phyloP scores from a whole-genome alignment of 2,329 filamentous ascomycete genomes.

The Penicillium italicum region DNA sequence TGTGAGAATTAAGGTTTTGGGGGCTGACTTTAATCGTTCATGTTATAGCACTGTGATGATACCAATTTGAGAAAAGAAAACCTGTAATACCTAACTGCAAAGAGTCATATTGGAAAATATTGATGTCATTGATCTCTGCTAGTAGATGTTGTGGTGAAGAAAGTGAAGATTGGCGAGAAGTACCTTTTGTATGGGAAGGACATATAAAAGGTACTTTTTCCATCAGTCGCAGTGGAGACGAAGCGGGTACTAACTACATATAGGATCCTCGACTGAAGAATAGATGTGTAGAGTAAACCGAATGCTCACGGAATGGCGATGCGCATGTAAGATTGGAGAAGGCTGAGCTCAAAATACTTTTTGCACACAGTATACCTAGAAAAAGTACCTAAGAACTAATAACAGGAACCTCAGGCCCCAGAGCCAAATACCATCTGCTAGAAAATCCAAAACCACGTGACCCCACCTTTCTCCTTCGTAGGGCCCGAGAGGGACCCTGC shows the following conservation, averaged over 20 bases:
- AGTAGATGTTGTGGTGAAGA: neutral
- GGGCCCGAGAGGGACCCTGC: neutral
- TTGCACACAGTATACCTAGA: neutral
- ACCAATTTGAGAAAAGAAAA: too few species aligned
- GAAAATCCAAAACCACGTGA: slow-evolving; percentile 16
- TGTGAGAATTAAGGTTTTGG: too few species aligned
- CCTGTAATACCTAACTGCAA: too few species aligned
- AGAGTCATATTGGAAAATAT: too few species aligned
- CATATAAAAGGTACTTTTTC: neutral
- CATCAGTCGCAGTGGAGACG: neutral
- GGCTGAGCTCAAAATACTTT: neutral
- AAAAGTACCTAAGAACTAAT: neutral
- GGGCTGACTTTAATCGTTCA: too few species aligned
- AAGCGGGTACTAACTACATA: neutral
- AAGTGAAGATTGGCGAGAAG: neutral
- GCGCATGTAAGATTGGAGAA: too few species aligned
- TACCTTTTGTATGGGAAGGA: neutral
- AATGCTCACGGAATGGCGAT: neutral
- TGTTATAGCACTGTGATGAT: too few species aligned
- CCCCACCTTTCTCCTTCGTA: slow-evolving; percentile 12
- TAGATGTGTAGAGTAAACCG: neutral
- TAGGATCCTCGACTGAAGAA: neutral
- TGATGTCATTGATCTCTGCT: neutral
- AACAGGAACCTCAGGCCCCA: neutral
- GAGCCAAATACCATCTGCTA: neutral